A percentile compares a stretch with the other conserved stretches of the same genome.
Evolutionary conservation across 2,329 filamentous ascomycete species (phyloP).

Genomic region (Cladosporium oxysporum): DNA sequence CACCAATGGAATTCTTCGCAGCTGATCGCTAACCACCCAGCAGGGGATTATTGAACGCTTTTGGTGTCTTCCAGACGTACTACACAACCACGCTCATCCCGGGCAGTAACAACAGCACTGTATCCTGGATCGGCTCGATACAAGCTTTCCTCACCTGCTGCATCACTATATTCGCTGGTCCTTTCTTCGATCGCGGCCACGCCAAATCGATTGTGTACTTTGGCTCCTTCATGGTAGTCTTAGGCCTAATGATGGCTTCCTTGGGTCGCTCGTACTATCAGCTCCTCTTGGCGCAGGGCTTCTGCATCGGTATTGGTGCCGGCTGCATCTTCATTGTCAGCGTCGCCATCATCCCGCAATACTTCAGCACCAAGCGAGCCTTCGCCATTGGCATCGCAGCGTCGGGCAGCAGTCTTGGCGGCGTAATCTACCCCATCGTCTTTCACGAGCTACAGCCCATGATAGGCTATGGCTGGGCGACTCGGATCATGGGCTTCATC

Average conservation of each 20-base stretch:
- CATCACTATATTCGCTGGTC: conserved; percentile 52
- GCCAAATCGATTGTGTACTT: conserved; percentile 44
- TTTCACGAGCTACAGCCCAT: conserved; percentile 32
- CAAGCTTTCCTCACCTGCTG: conserved; percentile 53
- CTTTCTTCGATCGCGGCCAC: conserved; percentile 53
- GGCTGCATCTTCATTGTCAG: conserved; percentile 45
- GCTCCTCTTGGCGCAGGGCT: conserved; percentile 47
- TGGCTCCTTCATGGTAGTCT: conserved; percentile 47
- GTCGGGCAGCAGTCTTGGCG: conserved; percentile 39
- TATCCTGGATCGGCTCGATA: conserved; percentile 54
- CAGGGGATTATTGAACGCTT: conserved; percentile 21
- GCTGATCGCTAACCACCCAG: conserved; percentile 41
- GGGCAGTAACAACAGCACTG: conserved; percentile 28
- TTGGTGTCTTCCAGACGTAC: conserved; percentile 24
- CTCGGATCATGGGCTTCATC: conserved; percentile 53
- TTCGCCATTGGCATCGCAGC: conserved; percentile 45
- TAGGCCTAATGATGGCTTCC: conserved; percentile 51
- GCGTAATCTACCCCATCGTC: conserved; percentile 24
- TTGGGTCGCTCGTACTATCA: conserved; percentile 48
- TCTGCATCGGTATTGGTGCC: conserved; percentile 47
- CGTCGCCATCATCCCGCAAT: conserved; percentile 45
- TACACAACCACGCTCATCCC: conserved; percentile 19
- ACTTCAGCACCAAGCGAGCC: conserved; percentile 46
- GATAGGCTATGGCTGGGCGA: conserved; percentile 57
- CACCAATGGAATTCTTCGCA: background rate